Evolutionary conservation across 176 grass and related monocot genomes (phyloP).

Genomic region (Stipa capillata): DNA sequence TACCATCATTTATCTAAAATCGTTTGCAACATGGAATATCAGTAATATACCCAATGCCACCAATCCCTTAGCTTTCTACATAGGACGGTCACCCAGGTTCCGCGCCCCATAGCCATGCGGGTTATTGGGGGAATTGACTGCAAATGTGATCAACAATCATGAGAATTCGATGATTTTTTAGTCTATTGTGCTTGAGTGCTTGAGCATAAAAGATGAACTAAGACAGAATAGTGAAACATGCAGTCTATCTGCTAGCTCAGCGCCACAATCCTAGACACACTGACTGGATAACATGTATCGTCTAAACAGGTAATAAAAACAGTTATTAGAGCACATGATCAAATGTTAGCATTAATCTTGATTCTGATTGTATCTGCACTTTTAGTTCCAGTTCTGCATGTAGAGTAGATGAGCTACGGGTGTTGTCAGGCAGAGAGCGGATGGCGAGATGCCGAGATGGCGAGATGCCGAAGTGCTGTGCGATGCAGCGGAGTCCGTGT

Average conservation of each 20-base stretch:
- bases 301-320: background rate
- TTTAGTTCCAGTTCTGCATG: no score
- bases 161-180: background rate
- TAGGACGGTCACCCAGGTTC: slow-evolving; percentile 92
- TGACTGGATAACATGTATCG: background rate
- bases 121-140: slow-evolving; percentile 98
- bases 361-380: no score
- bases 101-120: slow-evolving; percentile 88
- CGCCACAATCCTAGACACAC: background rate
- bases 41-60: slow-evolving; percentile 86
- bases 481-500: no score
- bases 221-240: background rate
- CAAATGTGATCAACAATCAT: slow-evolving; percentile 35
- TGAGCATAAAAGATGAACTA: background rate
- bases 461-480: no score
- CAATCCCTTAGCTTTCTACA: slow-evolving; percentile 97
- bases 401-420: no score
- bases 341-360: no score
- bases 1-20: slow-evolving; percentile 17
- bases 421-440: no score
- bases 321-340: background rate
- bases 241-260: background rate
- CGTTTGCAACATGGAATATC: slow-evolving; percentile 10
- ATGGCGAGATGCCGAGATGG: no score
- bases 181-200: background rate